These are phyloP conservation scores for Mycena maculata DNA, from an alignment of 768 basidiomycete species.

Conservation along the genomic window DNA sequence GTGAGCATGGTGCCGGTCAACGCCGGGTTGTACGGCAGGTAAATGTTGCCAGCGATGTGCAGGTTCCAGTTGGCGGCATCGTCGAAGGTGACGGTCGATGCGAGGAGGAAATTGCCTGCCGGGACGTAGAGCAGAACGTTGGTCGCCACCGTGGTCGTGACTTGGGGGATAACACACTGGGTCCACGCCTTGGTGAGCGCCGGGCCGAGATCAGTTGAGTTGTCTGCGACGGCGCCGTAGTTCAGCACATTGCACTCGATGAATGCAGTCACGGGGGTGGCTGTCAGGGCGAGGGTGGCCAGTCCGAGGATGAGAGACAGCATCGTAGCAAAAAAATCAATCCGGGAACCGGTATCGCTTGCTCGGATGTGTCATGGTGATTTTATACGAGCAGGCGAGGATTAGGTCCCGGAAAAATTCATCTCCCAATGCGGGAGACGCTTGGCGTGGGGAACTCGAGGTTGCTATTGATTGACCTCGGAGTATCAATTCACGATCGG, in stretches of 20 bases:
- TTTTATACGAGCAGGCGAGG: too few relatives aligned
- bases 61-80: constrained; percentile 38
- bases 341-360: too few relatives aligned
- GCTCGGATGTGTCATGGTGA: too few relatives aligned
- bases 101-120: constrained; percentile 37
- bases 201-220: constrained; percentile 39
- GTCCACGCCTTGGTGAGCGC: constrained; percentile 38
- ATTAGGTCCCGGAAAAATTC: too few relatives aligned
- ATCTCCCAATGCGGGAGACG: not conserved
- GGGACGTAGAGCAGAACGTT: constrained; percentile 39
- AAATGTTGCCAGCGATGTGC: constrained; percentile 38
- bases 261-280: constrained; percentile 19
- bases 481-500: too few relatives aligned
- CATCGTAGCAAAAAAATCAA: too few relatives aligned
- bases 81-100: constrained; percentile 34
- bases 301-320: too few relatives aligned
- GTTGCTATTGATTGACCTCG: too few relatives aligned
- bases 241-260: constrained; percentile 39
- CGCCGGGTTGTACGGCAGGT: constrained; percentile 33
- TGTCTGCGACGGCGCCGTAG: constrained; percentile 30
- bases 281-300: not conserved
- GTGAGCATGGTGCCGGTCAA: constrained; percentile 41
- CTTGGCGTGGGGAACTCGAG: not conserved
- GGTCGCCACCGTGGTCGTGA: constrained; percentile 33
- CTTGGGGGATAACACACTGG: constrained; percentile 36